Base-by-base conservation (phyloP, 2,329 filamentous ascomycete genomes). In the Alternaria panax region DNA sequence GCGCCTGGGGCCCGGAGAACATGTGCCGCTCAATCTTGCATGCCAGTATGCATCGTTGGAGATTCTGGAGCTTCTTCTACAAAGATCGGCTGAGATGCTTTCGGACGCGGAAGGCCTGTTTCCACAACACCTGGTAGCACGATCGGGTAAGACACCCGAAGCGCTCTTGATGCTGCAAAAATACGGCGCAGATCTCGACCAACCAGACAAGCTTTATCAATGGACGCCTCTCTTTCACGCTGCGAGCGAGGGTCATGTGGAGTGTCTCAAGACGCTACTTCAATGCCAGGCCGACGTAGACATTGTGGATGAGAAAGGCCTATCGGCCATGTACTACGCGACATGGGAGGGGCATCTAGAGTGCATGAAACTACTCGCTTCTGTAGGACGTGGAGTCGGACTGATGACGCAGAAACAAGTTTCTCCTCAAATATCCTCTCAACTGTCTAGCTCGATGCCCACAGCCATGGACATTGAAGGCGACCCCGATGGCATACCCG, bases 201-300 rank as follows among this genome's bases (percentile, higher is more conserved):
- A 98, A 76, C 85, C 92, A 30, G 95, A 99, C 78, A 98, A 97
- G 79, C 84, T 99, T 16, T 98, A 98, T 70, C 92, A 94, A 61
- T 99, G 95, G 95, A 98, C 95, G 2, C 93, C 95, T 0, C 83
- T 99, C 5, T 95, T 99, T 57, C 94, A 99, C 76, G 94, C 95
- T 2, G 95, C 95, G 9, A 97, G 93, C 74, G 95, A 99, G 80
- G 95, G 95, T 22, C 96, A 97, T 74, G 90, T 97, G 1, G 88
- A 91, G 25, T 97, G 93, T 72, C 83, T 99, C 42, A 87, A 92
- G 67, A 91, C 89, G 1, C 84, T 99, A 4, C 83, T 99, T 11
- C 87, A 92, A 53, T 87, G 91, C 63, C 90, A 91, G 7, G 93
- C 90, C 4, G 88, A 96, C 70, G 86, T 90, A 1, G 89, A 89